Percentiles rank a stretch among this genome's conserved stretches.
Conservation (phyloP, 768 basidiomycete species). For the Podaxis sp. region DNA sequence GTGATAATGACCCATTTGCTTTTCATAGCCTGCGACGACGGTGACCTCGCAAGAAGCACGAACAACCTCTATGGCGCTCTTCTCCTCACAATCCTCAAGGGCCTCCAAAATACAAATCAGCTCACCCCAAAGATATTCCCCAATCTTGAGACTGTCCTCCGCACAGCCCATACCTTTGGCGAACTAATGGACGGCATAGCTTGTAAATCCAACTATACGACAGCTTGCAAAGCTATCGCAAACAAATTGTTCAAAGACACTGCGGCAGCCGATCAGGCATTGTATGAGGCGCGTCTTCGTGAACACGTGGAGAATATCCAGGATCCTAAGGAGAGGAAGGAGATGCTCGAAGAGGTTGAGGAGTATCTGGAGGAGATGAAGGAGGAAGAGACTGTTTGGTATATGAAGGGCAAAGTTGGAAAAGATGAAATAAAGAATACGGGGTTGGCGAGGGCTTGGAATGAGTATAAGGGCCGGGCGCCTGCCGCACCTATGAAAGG, state of each 20-base stretch:
- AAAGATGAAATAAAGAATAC: conserved; percentile 25
- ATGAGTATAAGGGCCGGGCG: conserved; percentile 35
- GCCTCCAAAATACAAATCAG: conserved; percentile 26
- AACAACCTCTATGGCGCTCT: conserved; percentile 33
- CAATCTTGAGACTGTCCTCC: conserved; percentile 31
- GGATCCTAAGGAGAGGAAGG: conserved; percentile 21
- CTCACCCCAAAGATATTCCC: conserved; percentile 30
- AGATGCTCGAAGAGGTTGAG: conserved; percentile 18
- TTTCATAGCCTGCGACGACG: conserved; percentile 31
- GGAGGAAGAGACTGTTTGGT: conserved; percentile 28
- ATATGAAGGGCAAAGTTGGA: conserved; percentile 21
- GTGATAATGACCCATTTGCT: not conserved
- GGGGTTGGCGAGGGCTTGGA: conserved; percentile 31
- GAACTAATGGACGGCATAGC: conserved; percentile 21
- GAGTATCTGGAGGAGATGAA: conserved; percentile 21
- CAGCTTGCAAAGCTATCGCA: conserved; percentile 34
- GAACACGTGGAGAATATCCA: conserved; percentile 28
- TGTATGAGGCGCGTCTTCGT: conserved; percentile 28
- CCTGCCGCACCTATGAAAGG: conserved; percentile 19
- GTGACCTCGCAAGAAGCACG: conserved; percentile 27
- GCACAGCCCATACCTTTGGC: conserved; percentile 25
- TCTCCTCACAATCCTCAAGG: conserved; percentile 31
- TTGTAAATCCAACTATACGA: conserved; percentile 24
- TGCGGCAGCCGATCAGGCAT: conserved; percentile 23
- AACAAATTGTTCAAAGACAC: conserved; percentile 29